phyloP scores from a whole-genome alignment of 116 monocot species.

The Zostera marina region DNA sequence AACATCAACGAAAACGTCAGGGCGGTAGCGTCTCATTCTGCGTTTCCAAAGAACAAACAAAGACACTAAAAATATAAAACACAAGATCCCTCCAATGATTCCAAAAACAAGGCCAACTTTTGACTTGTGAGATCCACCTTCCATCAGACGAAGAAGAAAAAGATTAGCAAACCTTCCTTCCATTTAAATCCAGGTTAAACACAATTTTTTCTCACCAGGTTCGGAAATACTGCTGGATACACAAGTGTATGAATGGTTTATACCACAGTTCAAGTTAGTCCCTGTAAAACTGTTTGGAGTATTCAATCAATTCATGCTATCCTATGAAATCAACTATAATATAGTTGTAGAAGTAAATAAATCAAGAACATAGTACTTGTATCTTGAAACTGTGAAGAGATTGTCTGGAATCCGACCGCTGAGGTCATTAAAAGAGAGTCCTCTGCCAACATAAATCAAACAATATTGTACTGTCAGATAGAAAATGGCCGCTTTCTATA shows the following conservation, averaged over 20 bases:
- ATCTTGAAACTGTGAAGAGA: conserved; percentile 60
- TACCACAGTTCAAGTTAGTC: conserved; percentile 65
- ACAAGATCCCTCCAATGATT: conserved; percentile 37
- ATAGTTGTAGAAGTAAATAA: too few species aligned
- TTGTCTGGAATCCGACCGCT: conserved; percentile 58
- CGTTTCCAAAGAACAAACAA: conserved; percentile 32
- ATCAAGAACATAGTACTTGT: too few species aligned
- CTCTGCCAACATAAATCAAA: conserved; percentile 18
- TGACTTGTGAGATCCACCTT: conserved; percentile 46
- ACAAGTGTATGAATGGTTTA: conserved; percentile 41
- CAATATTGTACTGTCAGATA: background rate
- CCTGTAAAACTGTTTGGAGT: conserved; percentile 62
- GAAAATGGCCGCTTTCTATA: background rate
- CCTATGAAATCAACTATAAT: too few species aligned
- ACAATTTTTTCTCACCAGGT: conserved; percentile 17
- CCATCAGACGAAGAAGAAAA: conserved; percentile 7
- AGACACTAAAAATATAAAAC: conserved; percentile 17
- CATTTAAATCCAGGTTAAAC: background rate
- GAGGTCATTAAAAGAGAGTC: conserved; percentile 62
- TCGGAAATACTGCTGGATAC: conserved; percentile 19
- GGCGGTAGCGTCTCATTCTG: conserved; percentile 28
- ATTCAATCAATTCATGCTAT: background rate
- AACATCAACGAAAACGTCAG: conserved; percentile 69
- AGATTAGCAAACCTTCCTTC: background rate
- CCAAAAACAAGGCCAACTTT: conserved; percentile 53